Base-by-base conservation (phyloP, 1,139 yeast genomes). In the Yamadazyma epiphylla region DNA sequence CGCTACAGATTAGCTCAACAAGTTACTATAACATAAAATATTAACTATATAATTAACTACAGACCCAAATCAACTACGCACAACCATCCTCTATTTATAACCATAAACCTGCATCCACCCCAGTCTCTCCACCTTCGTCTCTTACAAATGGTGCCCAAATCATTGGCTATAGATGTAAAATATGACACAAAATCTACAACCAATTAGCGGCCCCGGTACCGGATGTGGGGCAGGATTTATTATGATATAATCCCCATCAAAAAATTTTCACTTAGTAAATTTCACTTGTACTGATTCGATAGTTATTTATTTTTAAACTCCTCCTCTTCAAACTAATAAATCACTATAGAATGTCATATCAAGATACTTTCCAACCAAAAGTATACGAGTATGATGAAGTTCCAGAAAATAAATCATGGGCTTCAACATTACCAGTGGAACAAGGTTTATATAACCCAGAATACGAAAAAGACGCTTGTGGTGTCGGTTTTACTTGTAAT, bases 401-500 rank as follows among this genome's bases (percentile, higher is more conserved):
- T 22, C 81, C 87, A 24, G 81, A 77, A 46, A 84, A 88, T 67
- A 77, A 67, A 48, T 83, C 95, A 8, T 91, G 97, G 96, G 96
- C 96, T 14, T 77, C 85, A 27, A 73, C 91, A 7, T 70, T 91
- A 41, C 98, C 98, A 27, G 73, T 77, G 27, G 80, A 82, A 46
- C 81, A 88, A 58, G 98, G 96, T 27, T 77, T 91, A 33, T 91
- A 91, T 60, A 87, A 91, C 58, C 98, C 97, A 4, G 94, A 85
- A 39, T 76, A 72, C 45, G 98, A 91, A 59, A 87, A 88, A 53
- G 98, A 91, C 53, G 96, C 97, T 29, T 91, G 98, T 72, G 98
- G 98, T 66, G 98, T 91, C 34, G 97, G 97, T 39, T 91, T 91
- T 62, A 86, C 95, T 28, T 87, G 96, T 60, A 88, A 89, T 64